Base-by-base conservation (phyloP, 306 rosid genomes). In the Geum urbanum region DNA sequence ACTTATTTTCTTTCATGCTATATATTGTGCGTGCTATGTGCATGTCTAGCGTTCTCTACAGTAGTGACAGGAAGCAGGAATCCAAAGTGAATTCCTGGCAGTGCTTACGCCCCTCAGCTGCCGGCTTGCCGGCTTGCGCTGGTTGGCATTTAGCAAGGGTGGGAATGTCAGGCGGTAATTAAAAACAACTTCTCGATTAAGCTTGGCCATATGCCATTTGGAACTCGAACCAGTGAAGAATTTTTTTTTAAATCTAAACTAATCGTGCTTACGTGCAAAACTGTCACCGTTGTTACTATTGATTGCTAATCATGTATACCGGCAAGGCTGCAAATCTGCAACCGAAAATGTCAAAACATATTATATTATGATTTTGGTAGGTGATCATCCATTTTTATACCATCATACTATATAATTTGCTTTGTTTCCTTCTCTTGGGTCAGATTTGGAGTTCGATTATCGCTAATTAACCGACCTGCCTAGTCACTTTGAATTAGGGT, bases 401-500 rank as follows among this genome's bases (percentile, higher is more conserved):
- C 51, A 32, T 32, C 37, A 32, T 14, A 47, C n/a, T 47, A 14
- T 12, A 12, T 47, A 2, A 47, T 12, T 47, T 16, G 5, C 37
- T 12, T 12, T 47, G 51, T 47, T 47, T 47, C 51, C 3, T 8
- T 41, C 8, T 35, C 18, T 48, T 49, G 43, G 54, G 71, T 66
- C 57, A 48, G 55, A 66, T 35, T 27, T 67, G 49, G 67, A 40
- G 67, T 62, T 62, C 67, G 19, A 5, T 59, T 14, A 15, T 40
- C 8, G 44, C 9, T 13, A 11, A 39, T 69, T 11, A 40, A 32
- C 37, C 37, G 37, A 1, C 3, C 37, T 2, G 37, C 37, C 37
- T 32, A 20, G 3, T n/a, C n/a, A n/a, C n/a, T n/a, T n/a, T n/a
- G n/a, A n/a, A n/a, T n/a, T n/a, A n/a, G n/a, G n/a, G n/a, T n/a